Conservation (phyloP, 257 asterid genomes). For the Knoxia roxburghii region DNA sequence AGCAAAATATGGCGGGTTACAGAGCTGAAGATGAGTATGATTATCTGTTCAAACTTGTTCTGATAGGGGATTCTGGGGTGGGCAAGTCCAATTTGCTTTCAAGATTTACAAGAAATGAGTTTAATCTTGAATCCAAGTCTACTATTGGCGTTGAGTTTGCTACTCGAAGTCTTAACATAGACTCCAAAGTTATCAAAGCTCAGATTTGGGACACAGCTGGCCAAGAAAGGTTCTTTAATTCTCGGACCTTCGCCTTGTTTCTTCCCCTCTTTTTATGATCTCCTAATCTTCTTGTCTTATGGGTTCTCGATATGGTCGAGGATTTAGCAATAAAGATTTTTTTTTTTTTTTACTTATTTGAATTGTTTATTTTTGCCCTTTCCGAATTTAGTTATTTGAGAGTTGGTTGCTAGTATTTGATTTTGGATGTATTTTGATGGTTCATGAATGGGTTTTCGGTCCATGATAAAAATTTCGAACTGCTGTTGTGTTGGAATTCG, state of each 20-base stretch:
- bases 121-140: conserved; percentile 58
- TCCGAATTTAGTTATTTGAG: not conserved
- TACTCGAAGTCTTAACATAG: conserved; percentile 45
- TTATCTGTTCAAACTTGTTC: conserved; percentile 53
- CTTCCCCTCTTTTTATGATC: no score
- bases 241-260: not conserved
- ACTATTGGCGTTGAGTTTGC: conserved; percentile 71
- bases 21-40: conserved; percentile 59
- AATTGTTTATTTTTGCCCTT: not conserved
- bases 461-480: not conserved
- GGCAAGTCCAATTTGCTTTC: conserved; percentile 67
- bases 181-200: conserved; percentile 59
- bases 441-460: not conserved
- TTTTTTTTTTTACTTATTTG: not conserved
- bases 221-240: conserved; percentile 47
- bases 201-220: conserved; percentile 88
- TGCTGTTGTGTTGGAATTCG: not conserved
- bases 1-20: conserved; percentile 39
- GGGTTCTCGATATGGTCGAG: no score
- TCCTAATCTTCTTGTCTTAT: not conserved
- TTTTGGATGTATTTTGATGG: not conserved
- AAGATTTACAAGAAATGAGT: conserved; percentile 63
- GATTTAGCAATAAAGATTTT: not conserved
- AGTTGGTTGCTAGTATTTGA: not conserved
- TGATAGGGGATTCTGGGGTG: conserved; percentile 73